Base-by-base conservation (phyloP, 2,329 filamentous ascomycete genomes). In the Hymenotorrendiella dingleyae region DNA sequence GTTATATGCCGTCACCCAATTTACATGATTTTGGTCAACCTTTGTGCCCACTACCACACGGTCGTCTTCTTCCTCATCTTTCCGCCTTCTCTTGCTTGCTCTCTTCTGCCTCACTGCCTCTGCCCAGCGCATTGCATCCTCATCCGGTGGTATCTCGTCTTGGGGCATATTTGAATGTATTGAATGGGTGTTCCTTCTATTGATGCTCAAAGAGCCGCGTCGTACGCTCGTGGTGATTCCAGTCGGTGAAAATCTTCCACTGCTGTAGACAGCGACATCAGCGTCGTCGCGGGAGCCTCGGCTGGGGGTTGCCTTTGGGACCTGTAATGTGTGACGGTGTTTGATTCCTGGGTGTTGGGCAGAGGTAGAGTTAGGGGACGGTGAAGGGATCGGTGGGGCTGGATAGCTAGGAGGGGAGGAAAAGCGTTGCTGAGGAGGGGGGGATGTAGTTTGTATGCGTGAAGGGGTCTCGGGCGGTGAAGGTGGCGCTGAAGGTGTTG, bases 1-100 rank as follows among this genome's bases (percentile, higher is more conserved):
- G 67, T 98, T 98, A 71, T 98, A 98, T 46, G 93, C 93, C 2
- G 89, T 96, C 33, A 94, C 89, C 82, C 86, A 98, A 65, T 97
- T 97, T 54, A 88, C 86, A 64, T 98, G 93, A 58, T 87, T 86
- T 69, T 97, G 90, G 62, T 98, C 93, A 40, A 98, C 93, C 68
- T 96, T 97, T 45, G 88, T 98, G 46, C 93, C 93, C 14, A 98
- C 90, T 23, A 97, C 76, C 8, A 98, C 91, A 49, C 90, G 80
- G 57, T 97, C 91, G 48, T 97, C 93, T 53, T 96, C 89, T 55
- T 96, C 84, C 49, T 83, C 84, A 50, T 96, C 90, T 59, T 82
- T 84, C 54, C 82, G 76, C 64, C 80, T 85, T 62, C 86, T 78
- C 70, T 90, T 93, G 64, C 84, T 94, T 6, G 90, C 90, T 50